Percentiles rank a stretch among this genome's conserved stretches.
phyloP scores from a whole-genome alignment of 2,329 filamentous ascomycete species.

The Tolypocladium amazonense region DNA sequence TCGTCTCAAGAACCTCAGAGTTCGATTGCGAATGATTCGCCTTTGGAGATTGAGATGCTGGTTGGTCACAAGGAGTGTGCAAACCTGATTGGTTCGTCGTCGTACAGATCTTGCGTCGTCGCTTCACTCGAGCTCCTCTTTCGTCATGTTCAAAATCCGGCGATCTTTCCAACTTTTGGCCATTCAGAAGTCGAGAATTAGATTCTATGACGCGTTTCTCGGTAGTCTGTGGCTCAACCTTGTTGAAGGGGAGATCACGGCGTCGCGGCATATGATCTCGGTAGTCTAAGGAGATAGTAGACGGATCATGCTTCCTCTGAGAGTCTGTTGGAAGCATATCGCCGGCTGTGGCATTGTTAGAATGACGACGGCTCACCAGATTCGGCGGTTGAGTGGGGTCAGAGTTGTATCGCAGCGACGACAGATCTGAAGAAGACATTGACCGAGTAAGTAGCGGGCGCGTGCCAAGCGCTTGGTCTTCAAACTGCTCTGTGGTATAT shows the following conservation, averaged over 20 bases:
- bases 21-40: neutral
- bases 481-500: neutral
- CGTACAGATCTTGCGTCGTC: neutral
- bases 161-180: neutral
- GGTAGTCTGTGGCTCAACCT: neutral
- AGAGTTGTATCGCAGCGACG: neutral
- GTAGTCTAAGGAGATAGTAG: constrained; percentile 7
- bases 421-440: neutral
- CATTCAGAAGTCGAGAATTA: neutral
- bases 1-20: neutral
- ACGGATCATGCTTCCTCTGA: neutral
- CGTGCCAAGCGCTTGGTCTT: too few relatives aligned
- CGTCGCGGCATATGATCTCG: constrained; percentile 18
- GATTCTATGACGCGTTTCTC: neutral
- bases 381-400: neutral
- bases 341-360: neutral
- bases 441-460: neutral
- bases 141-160: neutral
- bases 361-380: neutral
- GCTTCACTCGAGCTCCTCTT: neutral
- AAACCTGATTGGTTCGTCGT: neutral
- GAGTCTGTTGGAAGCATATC: neutral
- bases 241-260: constrained; percentile 15
- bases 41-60: neutral
- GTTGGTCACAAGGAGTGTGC: neutral